A percentile compares a stretch with the other conserved stretches of the same genome.
These are phyloP conservation scores for Camelina sativa DNA, from an alignment of 345 rosid species.

Conservation along the genomic window DNA sequence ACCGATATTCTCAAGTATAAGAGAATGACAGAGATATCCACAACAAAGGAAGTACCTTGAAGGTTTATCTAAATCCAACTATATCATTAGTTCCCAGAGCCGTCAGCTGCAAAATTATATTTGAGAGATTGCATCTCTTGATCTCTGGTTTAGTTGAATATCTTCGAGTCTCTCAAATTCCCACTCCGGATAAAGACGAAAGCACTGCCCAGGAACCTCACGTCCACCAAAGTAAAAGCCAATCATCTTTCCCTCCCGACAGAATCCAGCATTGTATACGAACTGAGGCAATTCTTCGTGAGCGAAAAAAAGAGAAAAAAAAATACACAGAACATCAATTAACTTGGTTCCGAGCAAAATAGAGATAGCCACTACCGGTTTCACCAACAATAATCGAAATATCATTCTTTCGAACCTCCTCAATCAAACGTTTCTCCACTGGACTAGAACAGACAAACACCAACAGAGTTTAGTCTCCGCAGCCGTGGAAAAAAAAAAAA, in stretches of 20 bases:
- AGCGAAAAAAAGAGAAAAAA: no score
- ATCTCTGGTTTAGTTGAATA: slow-evolving; percentile 86
- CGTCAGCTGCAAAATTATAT: slow-evolving; percentile 87
- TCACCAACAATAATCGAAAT: no score
- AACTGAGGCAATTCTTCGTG: no score
- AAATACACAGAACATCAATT: no score
- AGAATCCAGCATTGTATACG: no score
- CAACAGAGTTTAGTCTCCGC: no score
- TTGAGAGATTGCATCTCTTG: slow-evolving; percentile 90
- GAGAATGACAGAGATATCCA: background rate
- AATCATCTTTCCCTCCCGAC: background rate
- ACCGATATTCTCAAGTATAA: background rate
- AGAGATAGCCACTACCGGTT: no score
- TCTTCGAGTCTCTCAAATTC: slow-evolving; percentile 92
- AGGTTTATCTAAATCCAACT: slow-evolving; percentile 88
- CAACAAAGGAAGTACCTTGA: slow-evolving; percentile 57
- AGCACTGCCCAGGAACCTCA: slow-evolving; percentile 94
- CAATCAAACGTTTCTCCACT: no score
- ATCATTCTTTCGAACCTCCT: no score
- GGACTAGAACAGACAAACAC: no score
- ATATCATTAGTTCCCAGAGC: slow-evolving; percentile 91
- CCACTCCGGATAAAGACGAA: slow-evolving; percentile 85
- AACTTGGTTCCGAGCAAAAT: no score
- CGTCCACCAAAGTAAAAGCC: slow-evolving; percentile 71
- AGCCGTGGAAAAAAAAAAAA: no score